Percentiles rank a stretch among this genome's conserved stretches.
These are phyloP conservation scores for Cryptosporidium felis DNA, from an alignment of 169 alveolate species.

Conservation along the genomic window DNA sequence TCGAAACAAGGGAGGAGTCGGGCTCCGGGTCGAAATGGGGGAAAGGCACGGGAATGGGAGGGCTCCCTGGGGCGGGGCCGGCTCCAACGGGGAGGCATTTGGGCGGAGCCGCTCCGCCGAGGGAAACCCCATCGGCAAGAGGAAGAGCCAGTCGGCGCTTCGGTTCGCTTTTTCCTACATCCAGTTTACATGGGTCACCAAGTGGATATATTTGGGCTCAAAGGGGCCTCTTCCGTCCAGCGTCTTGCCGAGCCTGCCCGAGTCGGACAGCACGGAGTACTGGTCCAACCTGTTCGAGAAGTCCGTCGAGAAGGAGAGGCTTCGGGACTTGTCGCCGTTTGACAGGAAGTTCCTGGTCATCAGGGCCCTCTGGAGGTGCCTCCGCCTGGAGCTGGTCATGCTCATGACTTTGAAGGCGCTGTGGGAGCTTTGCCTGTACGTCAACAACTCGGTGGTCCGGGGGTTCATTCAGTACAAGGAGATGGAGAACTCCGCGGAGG, in stretches of 20 bases:
- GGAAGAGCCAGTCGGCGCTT: conserved; percentile 11
- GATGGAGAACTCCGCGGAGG: conserved; percentile 9
- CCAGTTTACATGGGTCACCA: conserved; percentile 65
- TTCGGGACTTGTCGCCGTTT: conserved; percentile 12
- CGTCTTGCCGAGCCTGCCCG: conserved; percentile 12
- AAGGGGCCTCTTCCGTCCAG: conserved; percentile 33
- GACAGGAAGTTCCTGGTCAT: conserved; percentile 57
- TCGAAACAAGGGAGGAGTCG: too few species aligned
- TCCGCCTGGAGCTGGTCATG: not conserved
- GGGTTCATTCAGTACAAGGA: conserved; percentile 62
- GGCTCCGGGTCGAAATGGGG: too few species aligned
- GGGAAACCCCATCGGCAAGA: conserved; percentile 10
- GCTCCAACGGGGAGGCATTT: not conserved
- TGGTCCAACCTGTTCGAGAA: conserved; percentile 54
- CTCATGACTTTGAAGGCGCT: not conserved
- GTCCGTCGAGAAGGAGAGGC: conserved; percentile 2
- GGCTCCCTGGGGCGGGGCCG: too few species aligned
- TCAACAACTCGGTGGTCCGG: conserved; percentile 38
- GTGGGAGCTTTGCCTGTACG: conserved; percentile 48
- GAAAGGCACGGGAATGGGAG: too few species aligned
- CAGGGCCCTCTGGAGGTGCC: conserved; percentile 61
- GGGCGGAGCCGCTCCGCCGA: not conserved
- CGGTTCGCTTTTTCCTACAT: conserved; percentile 7
- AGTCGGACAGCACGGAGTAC: conserved; percentile 37
- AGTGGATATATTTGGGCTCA: conserved; percentile 65